Base-by-base conservation (phyloP, 1,139 yeast genomes). In the Nakaseomyces uthaithaninus region DNA sequence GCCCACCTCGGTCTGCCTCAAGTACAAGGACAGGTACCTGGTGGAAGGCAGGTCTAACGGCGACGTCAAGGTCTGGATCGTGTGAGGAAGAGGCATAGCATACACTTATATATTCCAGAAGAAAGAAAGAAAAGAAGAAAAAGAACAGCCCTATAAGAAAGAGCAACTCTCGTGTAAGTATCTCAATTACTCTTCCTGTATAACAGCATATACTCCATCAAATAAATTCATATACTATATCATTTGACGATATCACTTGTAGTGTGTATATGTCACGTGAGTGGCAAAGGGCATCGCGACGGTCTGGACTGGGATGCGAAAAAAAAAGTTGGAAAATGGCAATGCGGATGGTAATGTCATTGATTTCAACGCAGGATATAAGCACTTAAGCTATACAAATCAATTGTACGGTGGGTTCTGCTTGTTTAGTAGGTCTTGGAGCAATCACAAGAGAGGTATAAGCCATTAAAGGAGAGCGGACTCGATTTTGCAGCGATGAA, bases 11-110 rank as follows among this genome's bases (percentile, higher is more conserved):
- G 16, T 31, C 11, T 31, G 4, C 39, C 71, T 74, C 16, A 64
- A 72, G 37, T 75, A 74, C 49, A 70, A 69, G 45, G 79, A 77
- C 46, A 81, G 82, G 1, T 78, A 78, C 55, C 59, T 77, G 44
- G 71, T 79, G 9, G 82, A 76, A 45, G 85, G 85, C 14, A 66
- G 81, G 40, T 57, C 62, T 8, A 72, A 71, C 49, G 86, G 87
- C 36, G 63, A 62, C 18, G 64, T 79, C 18, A 77, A 77, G 20
- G 68, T 75, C 8, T 33, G 37, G 37, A 23, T 33, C 22, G 27
- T 22, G 5, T 24, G 16, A 33, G 36, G 12, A 9, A 4, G 10
- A 15, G 15, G 14, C 7, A 27, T 12, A n/a, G n/a, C n/a, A n/a
- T n/a, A n/a, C n/a, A n/a, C n/a, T 12, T 27, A 27, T 12, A 27